phyloP scores from a whole-genome alignment of 2,329 filamentous ascomycete genomes.

The Cercospora zeae-maydis region DNA sequence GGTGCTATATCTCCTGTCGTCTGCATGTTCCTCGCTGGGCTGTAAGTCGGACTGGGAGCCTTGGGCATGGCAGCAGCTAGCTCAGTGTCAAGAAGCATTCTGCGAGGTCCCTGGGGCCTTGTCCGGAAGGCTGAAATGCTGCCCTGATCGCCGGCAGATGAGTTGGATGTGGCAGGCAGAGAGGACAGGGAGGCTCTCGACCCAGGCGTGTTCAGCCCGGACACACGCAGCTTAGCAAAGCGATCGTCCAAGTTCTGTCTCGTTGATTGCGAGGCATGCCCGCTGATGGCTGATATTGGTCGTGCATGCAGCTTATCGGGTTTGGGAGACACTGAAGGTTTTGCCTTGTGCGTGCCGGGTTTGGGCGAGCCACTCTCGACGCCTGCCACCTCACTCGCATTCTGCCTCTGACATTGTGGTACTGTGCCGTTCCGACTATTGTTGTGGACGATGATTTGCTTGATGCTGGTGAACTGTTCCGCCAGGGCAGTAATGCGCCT shows the following conservation, averaged over 20 bases:
- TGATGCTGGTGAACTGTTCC: conserved; percentile 47
- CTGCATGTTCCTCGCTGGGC: conserved; percentile 68
- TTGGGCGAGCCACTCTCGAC: not conserved
- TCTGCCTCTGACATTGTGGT: conserved; percentile 19
- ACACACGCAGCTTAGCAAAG: conserved; percentile 30
- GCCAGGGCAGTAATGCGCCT: conserved; percentile 32
- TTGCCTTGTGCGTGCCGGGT: conserved; percentile 23
- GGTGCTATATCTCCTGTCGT: conserved; percentile 62
- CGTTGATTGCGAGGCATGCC: conserved; percentile 33
- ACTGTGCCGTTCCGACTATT: conserved; percentile 54
- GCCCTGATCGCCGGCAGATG: conserved; percentile 40
- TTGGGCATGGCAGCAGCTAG: conserved; percentile 61
- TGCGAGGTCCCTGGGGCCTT: conserved; percentile 49
- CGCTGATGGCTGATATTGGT: conserved; percentile 42
- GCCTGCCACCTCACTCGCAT: not conserved
- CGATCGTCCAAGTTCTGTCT: conserved; percentile 45
- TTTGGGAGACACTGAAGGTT: conserved; percentile 52
- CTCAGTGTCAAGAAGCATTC: conserved; percentile 54
- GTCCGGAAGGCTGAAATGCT: conserved; percentile 17
- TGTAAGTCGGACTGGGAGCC: conserved; percentile 71
- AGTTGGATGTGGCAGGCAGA: conserved; percentile 38
- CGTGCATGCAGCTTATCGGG: conserved; percentile 64
- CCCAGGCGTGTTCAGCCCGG: conserved; percentile 25
- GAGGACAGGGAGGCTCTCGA: conserved; percentile 32
- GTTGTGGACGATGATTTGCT: conserved; percentile 50